phyloP scores from a whole-genome alignment of 805 yeast genomes.

The Candida golubevii region DNA sequence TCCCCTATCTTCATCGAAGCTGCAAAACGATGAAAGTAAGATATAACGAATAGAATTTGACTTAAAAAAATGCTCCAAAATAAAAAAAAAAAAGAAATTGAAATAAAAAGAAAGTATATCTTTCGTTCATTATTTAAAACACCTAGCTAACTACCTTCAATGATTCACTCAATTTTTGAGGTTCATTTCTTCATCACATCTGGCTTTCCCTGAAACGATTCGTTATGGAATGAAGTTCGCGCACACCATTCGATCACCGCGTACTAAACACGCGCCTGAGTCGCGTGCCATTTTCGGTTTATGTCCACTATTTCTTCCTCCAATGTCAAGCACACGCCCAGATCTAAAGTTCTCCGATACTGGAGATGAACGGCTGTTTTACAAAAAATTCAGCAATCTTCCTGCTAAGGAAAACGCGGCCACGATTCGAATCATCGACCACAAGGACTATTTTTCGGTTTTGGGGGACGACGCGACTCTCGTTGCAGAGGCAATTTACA shows the following conservation, averaged over 20 bases:
- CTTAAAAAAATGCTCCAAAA: too few species aligned
- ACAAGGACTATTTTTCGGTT: slow-evolving; percentile 73
- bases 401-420: slow-evolving; percentile 43
- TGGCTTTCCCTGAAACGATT: too few species aligned
- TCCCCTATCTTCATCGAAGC: too few species aligned
- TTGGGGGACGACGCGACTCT: slow-evolving; percentile 71
- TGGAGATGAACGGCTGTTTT: slow-evolving; percentile 42
- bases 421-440: slow-evolving; percentile 70
- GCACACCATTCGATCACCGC: background rate
- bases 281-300: slow-evolving; percentile 7
- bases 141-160: too few species aligned
- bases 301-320: background rate
- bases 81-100: too few species aligned
- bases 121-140: too few species aligned
- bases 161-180: too few species aligned
- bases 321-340: slow-evolving; percentile 43
- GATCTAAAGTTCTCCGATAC: slow-evolving; percentile 39
- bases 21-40: too few species aligned
- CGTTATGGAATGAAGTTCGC: too few species aligned
- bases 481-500: slow-evolving; percentile 81
- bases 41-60: too few species aligned
- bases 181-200: too few species aligned
- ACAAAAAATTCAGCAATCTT: slow-evolving; percentile 42
- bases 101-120: too few species aligned
- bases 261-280: background rate